These are phyloP conservation scores for Aurifilum marmelostoma DNA, from an alignment of 2,329 filamentous ascomycete genomes.

Conservation along the genomic window DNA sequence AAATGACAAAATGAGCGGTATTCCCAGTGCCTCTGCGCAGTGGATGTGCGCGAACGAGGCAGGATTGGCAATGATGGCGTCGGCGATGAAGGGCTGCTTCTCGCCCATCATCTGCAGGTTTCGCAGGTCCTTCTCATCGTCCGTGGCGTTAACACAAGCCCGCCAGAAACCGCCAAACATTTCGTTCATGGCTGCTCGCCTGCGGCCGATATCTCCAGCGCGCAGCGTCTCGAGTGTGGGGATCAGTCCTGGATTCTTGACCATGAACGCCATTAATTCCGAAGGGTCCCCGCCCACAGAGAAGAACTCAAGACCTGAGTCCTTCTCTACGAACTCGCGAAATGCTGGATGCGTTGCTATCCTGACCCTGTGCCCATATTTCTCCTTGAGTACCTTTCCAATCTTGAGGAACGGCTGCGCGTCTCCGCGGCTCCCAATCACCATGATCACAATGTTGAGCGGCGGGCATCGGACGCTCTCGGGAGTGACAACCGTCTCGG, in stretches of 20 bases:
- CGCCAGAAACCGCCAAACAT: slow-evolving; percentile 87
- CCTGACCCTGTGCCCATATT: slow-evolving; percentile 74
- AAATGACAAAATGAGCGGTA: slow-evolving; percentile 85
- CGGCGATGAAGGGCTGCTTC: slow-evolving; percentile 66
- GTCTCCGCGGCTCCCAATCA: slow-evolving; percentile 79
- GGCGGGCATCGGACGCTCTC: slow-evolving; percentile 46
- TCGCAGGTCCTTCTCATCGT: slow-evolving; percentile 64
- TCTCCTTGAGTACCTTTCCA: slow-evolving; percentile 70
- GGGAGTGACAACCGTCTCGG: slow-evolving; percentile 34
- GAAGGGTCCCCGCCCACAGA: slow-evolving; percentile 77
- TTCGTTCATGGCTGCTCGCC: slow-evolving; percentile 72
- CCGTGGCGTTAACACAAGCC: slow-evolving; percentile 73
- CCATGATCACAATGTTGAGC: slow-evolving; percentile 82
- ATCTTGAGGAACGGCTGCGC: slow-evolving; percentile 80
- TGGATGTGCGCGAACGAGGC: slow-evolving; percentile 78
- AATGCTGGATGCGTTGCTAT: slow-evolving; percentile 81
- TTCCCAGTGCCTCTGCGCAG: slow-evolving; percentile 76
- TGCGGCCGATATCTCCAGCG: slow-evolving; percentile 70
- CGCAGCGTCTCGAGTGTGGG: slow-evolving; percentile 73
- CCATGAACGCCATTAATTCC: slow-evolving; percentile 87
- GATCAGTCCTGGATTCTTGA: slow-evolving; percentile 80
- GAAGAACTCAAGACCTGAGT: slow-evolving; percentile 78
- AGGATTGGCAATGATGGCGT: slow-evolving; percentile 86
- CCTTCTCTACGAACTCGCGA: slow-evolving; percentile 73
- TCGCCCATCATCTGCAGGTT: slow-evolving; percentile 69